These are phyloP conservation scores for Kazachstania taianensis DNA, from an alignment of 805 yeast genomes.

Conservation along the genomic window DNA sequence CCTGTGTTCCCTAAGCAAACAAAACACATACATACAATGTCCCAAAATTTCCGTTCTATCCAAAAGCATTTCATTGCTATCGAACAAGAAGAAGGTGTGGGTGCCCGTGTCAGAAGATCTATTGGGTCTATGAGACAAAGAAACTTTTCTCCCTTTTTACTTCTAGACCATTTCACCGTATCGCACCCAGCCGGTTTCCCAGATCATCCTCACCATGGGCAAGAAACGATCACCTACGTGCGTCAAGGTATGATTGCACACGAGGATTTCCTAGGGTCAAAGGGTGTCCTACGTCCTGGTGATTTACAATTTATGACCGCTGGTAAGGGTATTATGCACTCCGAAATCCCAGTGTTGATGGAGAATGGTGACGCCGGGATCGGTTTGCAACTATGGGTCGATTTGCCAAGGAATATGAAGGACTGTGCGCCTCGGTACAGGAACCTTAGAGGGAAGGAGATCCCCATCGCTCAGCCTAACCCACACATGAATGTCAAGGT, in stretches of 20 bases:
- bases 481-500: conserved; percentile 50
- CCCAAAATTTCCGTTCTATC: conserved; percentile 35
- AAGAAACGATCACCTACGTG: conserved; percentile 66
- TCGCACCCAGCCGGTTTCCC: conserved; percentile 65
- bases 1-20: no score
- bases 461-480: conserved; percentile 57
- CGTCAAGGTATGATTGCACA: conserved; percentile 62
- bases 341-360: conserved; percentile 68
- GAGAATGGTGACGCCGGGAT: conserved; percentile 40
- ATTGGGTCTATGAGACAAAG: conserved; percentile 60
- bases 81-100: conserved; percentile 77
- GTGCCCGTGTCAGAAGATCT: conserved; percentile 77
- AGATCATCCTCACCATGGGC: conserved; percentile 77
- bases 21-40: no score
- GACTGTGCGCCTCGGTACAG: conserved; percentile 65
- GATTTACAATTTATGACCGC: conserved; percentile 94
- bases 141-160: conserved; percentile 70
- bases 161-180: conserved; percentile 70
- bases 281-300: conserved; percentile 67
- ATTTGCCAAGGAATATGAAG: conserved; percentile 56
- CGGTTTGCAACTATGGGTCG: conserved; percentile 87
- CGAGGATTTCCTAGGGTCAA: conserved; percentile 80
- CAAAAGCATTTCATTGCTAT: conserved; percentile 44
- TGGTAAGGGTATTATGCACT: conserved; percentile 76
- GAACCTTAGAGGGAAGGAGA: conserved; percentile 58